These are phyloP conservation scores for Aphanomyces cochlioides DNA, from an alignment of 352 stramenopile genomes.

Conservation along the genomic window DNA sequence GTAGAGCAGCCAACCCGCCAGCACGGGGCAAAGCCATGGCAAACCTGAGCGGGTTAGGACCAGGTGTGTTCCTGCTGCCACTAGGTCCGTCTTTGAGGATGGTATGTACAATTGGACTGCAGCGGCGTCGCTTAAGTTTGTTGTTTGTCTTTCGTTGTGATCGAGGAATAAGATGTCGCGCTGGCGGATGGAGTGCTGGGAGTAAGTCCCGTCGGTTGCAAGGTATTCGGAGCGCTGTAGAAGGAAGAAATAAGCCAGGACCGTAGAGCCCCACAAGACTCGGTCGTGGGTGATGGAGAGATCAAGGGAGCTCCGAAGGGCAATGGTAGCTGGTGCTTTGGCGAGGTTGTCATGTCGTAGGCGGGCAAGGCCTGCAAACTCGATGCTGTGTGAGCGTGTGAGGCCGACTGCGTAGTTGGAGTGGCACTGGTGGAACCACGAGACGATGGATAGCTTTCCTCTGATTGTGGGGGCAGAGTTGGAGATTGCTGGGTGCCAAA, in stretches of 20 bases:
- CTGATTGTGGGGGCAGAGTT: background rate
- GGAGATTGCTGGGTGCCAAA: background rate
- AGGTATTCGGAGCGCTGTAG: background rate
- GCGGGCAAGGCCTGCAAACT: background rate
- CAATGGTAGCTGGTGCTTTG: background rate
- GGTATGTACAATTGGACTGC: background rate
- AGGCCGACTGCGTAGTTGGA: background rate
- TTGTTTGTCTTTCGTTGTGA: background rate
- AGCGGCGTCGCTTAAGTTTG: background rate
- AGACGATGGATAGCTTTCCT: background rate
- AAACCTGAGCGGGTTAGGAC: background rate
- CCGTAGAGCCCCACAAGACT: background rate
- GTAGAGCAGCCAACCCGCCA: background rate
- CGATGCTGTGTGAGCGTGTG: background rate
- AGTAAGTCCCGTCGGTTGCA: background rate
- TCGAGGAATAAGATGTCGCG: background rate
- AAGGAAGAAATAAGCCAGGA: conserved; percentile 10
- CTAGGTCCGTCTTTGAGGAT: background rate
- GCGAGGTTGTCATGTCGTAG: background rate
- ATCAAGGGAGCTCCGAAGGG: background rate
- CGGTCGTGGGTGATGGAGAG: background rate
- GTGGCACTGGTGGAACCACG: background rate
- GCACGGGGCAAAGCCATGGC: conserved; percentile 1
- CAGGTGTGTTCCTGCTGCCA: background rate
- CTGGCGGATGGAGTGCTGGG: conserved; percentile 1